Evolutionary conservation across 2,329 filamentous ascomycete species (phyloP), one percentile per base, ranked within the genome.

Genomic region (Neurospora crassa): DNA sequence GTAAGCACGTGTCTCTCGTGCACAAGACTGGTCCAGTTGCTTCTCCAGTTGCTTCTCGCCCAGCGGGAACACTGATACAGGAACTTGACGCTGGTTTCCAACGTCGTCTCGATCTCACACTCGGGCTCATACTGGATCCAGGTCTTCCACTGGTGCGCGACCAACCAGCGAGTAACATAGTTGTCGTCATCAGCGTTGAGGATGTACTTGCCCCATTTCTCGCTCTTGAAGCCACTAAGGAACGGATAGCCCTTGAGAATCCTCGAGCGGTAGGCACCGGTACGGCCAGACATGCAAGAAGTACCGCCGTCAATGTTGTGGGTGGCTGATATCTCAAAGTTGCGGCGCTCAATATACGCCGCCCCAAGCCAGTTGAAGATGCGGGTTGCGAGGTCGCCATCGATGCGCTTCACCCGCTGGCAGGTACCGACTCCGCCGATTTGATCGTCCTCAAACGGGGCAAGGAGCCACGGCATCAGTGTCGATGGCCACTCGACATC

Each of bases 101-200:
- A 86, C 3, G 94, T 97, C 37, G 95, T 98, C 83, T 96, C 90
- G 73, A 98, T 91, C 81, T 96, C 92, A 77, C 93, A 96, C 79
- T 96, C 93, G 68, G 87, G 89, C 80, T 97, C 91, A 82, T 97
- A 97, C 83, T 98, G 95, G 81, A 97, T 92, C 86, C 92, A 95
- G 29, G 94, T 97, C 83, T 96, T 93, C 92, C 93, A 97, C 76
- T 91, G 88, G 83, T 97, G 91, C 74, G 90, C 92, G 14, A 97
- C 94, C 78, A 98, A 87, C 95, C 95, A 98, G 71, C 95, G 90
- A 7, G 95, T 97, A 76, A 98, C 93, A 83, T 97, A 98, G 83
- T 98, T 98, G 85, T 98, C 95, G 80, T 98, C 95, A 81, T 98
- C 95, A 37, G 95, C 94, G 79, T 97, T 97, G 73, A 98, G 87